A percentile compares a stretch with the other conserved stretches of the same genome.
Conservation (phyloP, 208 protist species). For the Trypanosoma scelopori region DNA sequence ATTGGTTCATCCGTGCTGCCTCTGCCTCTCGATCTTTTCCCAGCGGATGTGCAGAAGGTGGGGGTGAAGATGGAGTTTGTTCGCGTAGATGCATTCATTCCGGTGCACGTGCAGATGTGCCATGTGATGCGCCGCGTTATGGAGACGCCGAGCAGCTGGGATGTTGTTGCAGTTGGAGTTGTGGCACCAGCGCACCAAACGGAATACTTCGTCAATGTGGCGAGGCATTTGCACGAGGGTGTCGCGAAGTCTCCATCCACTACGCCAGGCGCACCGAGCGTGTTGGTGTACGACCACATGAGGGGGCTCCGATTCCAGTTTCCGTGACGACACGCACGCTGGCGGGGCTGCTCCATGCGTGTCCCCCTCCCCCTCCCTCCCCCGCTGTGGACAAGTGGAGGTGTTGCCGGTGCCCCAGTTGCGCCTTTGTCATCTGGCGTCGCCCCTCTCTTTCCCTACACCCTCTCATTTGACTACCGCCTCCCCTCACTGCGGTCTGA, state of each 20-base stretch:
- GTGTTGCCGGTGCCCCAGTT: neutral
- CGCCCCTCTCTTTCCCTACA: neutral
- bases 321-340: neutral
- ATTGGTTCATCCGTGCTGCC: slow-evolving; percentile 4
- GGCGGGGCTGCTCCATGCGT: too few relatives aligned
- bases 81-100: slow-evolving; percentile 58
- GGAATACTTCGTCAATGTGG: slow-evolving; percentile 25
- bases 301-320: slow-evolving; percentile 18
- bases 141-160: neutral
- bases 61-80: slow-evolving; percentile 42
- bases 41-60: neutral
- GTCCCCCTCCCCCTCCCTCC: too few relatives aligned
- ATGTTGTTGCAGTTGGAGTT: slow-evolving; percentile 32
- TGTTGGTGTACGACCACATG: slow-evolving; percentile 22
- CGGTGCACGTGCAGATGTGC: slow-evolving; percentile 46
- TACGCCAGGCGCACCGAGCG: neutral
- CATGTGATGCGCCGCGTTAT: slow-evolving; percentile 48
- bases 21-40: slow-evolving; percentile 2
- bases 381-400: neutral
- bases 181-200: slow-evolving; percentile 38
- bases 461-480: too few relatives aligned
- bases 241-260: neutral
- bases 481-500: too few relatives aligned
- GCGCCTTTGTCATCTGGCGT: neutral
- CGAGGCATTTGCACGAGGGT: neutral